Evolutionary conservation across 768 basidiomycete genomes (phyloP).

Genomic region (Phaeotremella skinneri): DNA sequence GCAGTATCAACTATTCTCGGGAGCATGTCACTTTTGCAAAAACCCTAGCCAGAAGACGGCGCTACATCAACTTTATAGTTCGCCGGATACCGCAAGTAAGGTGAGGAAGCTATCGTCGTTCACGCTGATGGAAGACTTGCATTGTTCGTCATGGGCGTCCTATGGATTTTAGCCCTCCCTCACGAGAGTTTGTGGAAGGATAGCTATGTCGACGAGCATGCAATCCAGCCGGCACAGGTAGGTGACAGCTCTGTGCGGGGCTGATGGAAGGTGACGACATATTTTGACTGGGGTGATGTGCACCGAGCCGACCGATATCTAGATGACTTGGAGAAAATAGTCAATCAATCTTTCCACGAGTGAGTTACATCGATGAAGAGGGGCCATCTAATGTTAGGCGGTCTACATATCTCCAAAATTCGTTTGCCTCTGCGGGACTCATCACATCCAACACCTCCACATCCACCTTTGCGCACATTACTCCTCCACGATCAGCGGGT

Average conservation of each 20-base stretch:
- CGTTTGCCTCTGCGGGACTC: slow-evolving; percentile 75
- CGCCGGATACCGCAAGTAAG: not conserved
- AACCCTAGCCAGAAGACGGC: slow-evolving; percentile 19
- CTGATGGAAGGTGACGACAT: slow-evolving; percentile 70
- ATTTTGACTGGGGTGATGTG: slow-evolving; percentile 90
- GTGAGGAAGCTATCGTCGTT: not conserved
- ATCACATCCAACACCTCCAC: slow-evolving; percentile 61
- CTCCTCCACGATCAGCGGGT: slow-evolving; percentile 86
- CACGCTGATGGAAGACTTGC: slow-evolving; percentile 50
- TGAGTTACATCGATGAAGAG: slow-evolving; percentile 54
- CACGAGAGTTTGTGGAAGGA: slow-evolving; percentile 62
- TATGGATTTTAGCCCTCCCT: slow-evolving; percentile 83
- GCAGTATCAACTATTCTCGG: slow-evolving; percentile 25
- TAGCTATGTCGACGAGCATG: slow-evolving; percentile 93
- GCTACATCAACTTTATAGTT: not conserved
- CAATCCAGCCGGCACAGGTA: slow-evolving; percentile 87
- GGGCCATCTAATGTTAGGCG: slow-evolving; percentile 56
- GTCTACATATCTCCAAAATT: slow-evolving; percentile 60
- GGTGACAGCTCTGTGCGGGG: not conserved
- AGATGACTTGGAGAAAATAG: slow-evolving; percentile 63
- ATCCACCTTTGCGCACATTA: slow-evolving; percentile 77
- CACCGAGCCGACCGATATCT: slow-evolving; percentile 80
- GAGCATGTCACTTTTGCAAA: slow-evolving; percentile 36
- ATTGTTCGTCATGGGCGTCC: slow-evolving; percentile 65
- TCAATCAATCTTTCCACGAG: slow-evolving; percentile 70